Percentiles rank a stretch among this genome's conserved stretches.
These are phyloP conservation scores for Luvunga scandens DNA, from an alignment of 345 rosid species.

Conservation along the genomic window DNA sequence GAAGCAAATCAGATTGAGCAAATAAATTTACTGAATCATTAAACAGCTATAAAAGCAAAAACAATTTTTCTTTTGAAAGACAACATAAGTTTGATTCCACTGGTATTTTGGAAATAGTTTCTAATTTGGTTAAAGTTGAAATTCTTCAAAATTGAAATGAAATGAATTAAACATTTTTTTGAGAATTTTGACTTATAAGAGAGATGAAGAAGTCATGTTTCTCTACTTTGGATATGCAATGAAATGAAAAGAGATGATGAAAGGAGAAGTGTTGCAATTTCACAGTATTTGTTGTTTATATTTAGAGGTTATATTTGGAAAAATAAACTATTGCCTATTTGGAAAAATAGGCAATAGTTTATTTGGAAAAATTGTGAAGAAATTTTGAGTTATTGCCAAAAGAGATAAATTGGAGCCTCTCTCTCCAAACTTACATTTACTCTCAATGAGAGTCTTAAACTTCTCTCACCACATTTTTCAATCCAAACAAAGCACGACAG, in stretches of 20 bases:
- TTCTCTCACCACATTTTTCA: background rate
- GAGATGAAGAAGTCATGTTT: background rate
- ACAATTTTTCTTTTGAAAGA: background rate
- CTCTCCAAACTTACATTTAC: background rate
- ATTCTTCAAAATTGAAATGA: background rate
- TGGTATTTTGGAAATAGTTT: background rate
- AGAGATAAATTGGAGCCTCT: background rate
- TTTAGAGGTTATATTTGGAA: background rate
- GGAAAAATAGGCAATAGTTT: no score
- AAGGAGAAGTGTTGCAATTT: background rate
- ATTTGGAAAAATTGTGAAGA: background rate
- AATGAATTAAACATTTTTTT: background rate
- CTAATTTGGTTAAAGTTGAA: background rate
- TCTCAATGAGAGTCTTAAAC: background rate
- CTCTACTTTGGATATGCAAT: background rate
- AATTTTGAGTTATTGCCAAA: background rate
- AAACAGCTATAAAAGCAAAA: background rate
- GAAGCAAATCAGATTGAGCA: background rate
- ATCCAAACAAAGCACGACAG: background rate
- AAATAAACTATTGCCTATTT: background rate
- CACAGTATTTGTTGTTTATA: background rate
- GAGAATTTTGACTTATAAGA: background rate
- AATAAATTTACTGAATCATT: background rate
- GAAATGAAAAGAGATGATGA: background rate
- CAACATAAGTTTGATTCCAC: background rate